Evolutionary conservation across 2,329 filamentous ascomycete species (phyloP).

Genomic region (Leptographium galeiforme): DNA sequence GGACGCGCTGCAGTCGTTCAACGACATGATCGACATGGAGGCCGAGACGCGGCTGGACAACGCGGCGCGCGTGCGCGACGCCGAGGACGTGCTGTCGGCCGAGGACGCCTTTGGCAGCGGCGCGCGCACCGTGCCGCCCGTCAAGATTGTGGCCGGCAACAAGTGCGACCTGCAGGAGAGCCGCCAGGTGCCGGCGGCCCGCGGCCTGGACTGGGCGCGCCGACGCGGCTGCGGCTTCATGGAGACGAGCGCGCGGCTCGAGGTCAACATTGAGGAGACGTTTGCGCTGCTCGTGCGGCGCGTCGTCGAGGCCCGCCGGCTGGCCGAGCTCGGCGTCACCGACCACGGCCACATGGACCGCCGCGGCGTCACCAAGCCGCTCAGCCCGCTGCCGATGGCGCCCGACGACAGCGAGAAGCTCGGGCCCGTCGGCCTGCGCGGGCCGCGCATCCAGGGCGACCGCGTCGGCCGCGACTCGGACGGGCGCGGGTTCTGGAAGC

Average conservation of each 20-base stretch:
- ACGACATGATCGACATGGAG: constrained; percentile 75
- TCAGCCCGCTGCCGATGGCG: constrained; percentile 34
- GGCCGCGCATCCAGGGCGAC: constrained; percentile 28
- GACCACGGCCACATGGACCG: constrained; percentile 28
- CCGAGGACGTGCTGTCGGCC: constrained; percentile 10
- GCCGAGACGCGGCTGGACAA: constrained; percentile 55
- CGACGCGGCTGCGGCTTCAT: constrained; percentile 67
- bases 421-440: constrained; percentile 23
- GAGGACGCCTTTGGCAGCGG: constrained; percentile 18
- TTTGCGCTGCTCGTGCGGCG: constrained; percentile 58
- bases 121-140: constrained; percentile 47
- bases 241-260: constrained; percentile 73
- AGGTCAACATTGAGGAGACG: constrained; percentile 83
- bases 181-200: constrained; percentile 53
- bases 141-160: constrained; percentile 77
- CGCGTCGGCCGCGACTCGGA: constrained; percentile 25
- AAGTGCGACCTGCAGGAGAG: constrained; percentile 69
- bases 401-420: constrained; percentile 2
- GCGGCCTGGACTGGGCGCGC: constrained; percentile 66
- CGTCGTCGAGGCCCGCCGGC: constrained; percentile 42
- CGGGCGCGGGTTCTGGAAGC: constrained; percentile 39
- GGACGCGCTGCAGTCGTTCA: constrained; percentile 62
- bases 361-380: constrained; percentile 42
- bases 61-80: constrained; percentile 37
- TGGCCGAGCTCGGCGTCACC: constrained; percentile 34